Percentiles rank a stretch among this genome's conserved stretches.
Evolutionary conservation across 345 rosid species (phyloP).

Genomic region (Chamaenerion angustifolium): DNA sequence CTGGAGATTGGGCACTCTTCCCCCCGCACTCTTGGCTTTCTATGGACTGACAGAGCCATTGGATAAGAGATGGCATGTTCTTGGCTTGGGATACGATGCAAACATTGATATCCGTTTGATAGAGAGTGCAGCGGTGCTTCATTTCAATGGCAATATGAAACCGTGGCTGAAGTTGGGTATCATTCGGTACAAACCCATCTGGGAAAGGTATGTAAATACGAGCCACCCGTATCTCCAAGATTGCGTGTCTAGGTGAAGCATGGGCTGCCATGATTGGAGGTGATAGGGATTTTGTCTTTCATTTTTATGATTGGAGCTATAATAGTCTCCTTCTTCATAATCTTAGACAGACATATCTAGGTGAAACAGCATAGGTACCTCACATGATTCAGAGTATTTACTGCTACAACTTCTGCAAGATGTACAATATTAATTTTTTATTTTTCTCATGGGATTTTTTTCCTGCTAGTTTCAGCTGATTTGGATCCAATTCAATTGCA

Average conservation of each 20-base stretch:
- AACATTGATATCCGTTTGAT: conserved; percentile 25
- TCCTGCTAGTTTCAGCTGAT: too few species aligned
- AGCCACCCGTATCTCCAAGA: conserved; percentile 18
- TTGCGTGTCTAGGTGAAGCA: conserved; percentile 5
- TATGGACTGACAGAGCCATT: conserved; percentile 33
- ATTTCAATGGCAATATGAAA: conserved; percentile 56
- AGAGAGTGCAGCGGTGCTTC: conserved; percentile 42
- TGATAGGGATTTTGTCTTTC: too few species aligned
- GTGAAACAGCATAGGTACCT: too few species aligned
- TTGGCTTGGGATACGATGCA: conserved; percentile 45
- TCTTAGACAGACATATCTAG: too few species aligned
- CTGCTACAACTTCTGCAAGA: too few species aligned
- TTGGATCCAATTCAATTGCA: too few species aligned
- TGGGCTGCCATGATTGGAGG: too few species aligned
- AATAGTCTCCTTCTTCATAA: too few species aligned
- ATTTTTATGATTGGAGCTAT: too few species aligned
- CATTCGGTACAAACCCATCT: conserved; percentile 32
- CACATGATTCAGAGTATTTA: too few species aligned
- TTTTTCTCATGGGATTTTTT: too few species aligned
- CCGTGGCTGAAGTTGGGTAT: conserved; percentile 56
- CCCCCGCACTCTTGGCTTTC: conserved; percentile 54
- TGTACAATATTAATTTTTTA: too few species aligned
- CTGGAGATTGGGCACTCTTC: conserved; percentile 49
- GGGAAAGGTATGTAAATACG: conserved; percentile 30
- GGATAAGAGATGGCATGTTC: conserved; percentile 47